Base-by-base conservation (phyloP, 768 basidiomycete species). In the Crepidotus variabilis region DNA sequence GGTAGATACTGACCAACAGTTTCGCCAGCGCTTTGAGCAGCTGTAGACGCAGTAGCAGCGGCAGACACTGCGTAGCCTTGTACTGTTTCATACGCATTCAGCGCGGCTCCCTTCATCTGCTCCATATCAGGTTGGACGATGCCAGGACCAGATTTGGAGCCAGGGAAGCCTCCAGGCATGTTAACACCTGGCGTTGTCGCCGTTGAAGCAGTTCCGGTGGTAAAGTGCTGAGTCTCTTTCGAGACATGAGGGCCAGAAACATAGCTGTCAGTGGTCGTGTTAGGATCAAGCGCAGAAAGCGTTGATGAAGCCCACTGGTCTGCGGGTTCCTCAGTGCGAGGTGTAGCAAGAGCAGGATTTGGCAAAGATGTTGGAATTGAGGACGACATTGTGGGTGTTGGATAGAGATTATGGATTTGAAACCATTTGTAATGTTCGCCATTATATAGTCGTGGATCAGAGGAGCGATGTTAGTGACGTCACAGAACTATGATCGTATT, bases 1-100 rank as follows among this genome's bases (percentile, higher is more conserved):
- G 63, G 61, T 6, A 65, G 36, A 54, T 64, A 64, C 20, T 59
- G 57, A 23, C 60, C 61, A 28, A 60, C 60, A 3, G 53, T 60
- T 22, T 55, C 57, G 2, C 62, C 60, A 2, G 62, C 57, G 34
- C 9, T 57, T 3, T 48, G 21, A 1, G 56, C 39, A 6, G 58
- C 48, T 21, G 9, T 51, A 45, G 36, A 39, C 6, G 48, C 57
- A 18, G 48, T 54, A 4, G 48, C 47, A 54, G 39, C 32, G 2
- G 49, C 57, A 16, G 9, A 33, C 34, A 34, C 47, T 3, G 39
- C 54, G 16, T 55, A 49, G 7, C 43, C 46, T 46, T 48, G 33
- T 9, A 43, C 47, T 8, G 52, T 36, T 24, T 55, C 16, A 0
- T 46, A 7, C 0, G 54, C 47, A 24, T 18, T 35, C 2, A 34